Evolutionary conservation across 2,329 filamentous ascomycete species (phyloP), one percentile per base, ranked within the genome.

Genomic region (Colletotrichum simmondsii): DNA sequence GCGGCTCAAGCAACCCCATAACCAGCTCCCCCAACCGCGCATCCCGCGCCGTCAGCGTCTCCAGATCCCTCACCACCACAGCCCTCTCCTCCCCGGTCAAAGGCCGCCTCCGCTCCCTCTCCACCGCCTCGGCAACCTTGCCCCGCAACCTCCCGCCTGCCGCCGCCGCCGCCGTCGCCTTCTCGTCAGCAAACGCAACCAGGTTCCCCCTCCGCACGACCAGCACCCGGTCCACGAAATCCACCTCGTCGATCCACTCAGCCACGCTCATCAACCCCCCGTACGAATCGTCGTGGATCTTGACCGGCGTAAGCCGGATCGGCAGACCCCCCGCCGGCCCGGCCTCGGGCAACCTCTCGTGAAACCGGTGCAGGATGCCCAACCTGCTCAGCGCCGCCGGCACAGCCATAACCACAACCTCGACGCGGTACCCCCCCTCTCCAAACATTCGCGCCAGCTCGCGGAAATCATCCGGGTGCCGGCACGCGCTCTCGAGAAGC

Each of bases 201-300:
- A 81, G 42, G 63, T 82, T 80, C 1, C 80, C 83, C 42, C 85
- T 78, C 22, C 85, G 76, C 32, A 86, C 78, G 4, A 86, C 79
- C 1, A 85, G 73, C 2, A 85, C 81, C 72, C 81, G 78, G 30
- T 85, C 80, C 3, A 79, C 77, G 4, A 70, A 76, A 12, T 64
- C 75, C 12, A 73, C 75, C 30, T 65, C 75, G 60, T 86, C 85
- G 22, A 86, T 75, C 68, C 83, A 84, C 30, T 65, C 72, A 2
- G 84, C 84, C 3, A 81, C 83, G 7, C 78, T 75, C 16, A 80
- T 66, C 19, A 87, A 65, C 2, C 85, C 85, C 3, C 54, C 75
- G 56, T 84, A 87, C 30, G 85, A 85, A 69, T 85, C 85, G 63
- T 87, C 83, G 64, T 88, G 86, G n/a, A 87, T 82, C 70, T 73